Evolutionary conservation across 2,329 filamentous ascomycete species (phyloP).

Genomic region (Trichophyton mentagrophytes): DNA sequence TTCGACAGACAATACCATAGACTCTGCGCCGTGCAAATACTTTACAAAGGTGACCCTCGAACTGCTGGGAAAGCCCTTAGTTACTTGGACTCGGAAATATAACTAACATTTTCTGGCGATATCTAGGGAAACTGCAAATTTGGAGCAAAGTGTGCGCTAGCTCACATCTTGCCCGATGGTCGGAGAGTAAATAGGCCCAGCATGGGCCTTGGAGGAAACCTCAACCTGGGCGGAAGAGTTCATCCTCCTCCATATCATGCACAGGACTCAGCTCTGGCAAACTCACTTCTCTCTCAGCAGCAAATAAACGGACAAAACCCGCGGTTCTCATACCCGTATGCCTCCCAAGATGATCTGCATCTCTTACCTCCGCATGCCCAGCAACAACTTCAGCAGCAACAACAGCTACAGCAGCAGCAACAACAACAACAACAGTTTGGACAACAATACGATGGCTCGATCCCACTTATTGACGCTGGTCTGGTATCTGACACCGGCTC

Average conservation of each 20-base stretch:
- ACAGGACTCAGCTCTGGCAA: conserved; percentile 60
- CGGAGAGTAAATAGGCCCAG: conserved; percentile 70
- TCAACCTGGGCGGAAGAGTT: conserved; percentile 54
- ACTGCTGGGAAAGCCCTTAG: not conserved
- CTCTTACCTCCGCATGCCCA: conserved; percentile 23
- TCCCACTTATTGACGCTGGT: conserved; percentile 46
- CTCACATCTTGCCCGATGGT: conserved; percentile 88
- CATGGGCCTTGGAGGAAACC: conserved; percentile 37
- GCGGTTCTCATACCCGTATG: conserved; percentile 31
- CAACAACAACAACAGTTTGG: not conserved
- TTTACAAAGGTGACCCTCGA: conserved; percentile 68
- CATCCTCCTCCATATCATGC: conserved; percentile 50
- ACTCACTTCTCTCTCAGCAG: conserved; percentile 52
- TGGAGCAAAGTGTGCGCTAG: conserved; percentile 91
- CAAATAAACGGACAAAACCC: conserved; percentile 41
- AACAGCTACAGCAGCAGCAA: conserved; percentile 10
- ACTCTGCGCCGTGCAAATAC: conserved; percentile 91
- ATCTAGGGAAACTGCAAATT: conserved; percentile 94
- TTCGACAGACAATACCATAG: conserved; percentile 69
- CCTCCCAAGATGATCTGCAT: conserved; percentile 32
- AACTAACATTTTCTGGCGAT: conserved; percentile 7
- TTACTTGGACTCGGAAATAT: not conserved
- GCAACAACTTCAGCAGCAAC: conserved; percentile 5
- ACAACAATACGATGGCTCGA: conserved; percentile 32
- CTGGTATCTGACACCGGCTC: conserved; percentile 47